Conservation (phyloP, 495 filamentous ascomycete species). For the Barbatosphaeria neglecta region DNA sequence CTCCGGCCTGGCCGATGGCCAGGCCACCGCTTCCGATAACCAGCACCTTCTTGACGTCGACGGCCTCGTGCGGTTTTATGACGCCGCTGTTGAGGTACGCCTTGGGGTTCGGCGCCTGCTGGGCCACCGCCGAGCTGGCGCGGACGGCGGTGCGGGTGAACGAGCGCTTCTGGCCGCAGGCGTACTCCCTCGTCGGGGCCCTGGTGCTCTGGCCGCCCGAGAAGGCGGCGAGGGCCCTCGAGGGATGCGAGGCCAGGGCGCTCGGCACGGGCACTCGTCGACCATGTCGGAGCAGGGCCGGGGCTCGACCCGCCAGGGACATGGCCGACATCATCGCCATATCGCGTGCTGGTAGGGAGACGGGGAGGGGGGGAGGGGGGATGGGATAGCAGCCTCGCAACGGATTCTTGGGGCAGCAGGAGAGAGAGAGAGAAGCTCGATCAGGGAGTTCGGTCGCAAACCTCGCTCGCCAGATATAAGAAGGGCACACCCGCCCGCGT, state of each 20-base stretch:
- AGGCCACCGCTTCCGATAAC: conserved; percentile 93
- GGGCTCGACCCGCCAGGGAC: conserved; percentile 35
- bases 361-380: no score
- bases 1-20: conserved; percentile 95
- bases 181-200: conserved; percentile 7
- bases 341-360: no score
- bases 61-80: conserved; percentile 59
- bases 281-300: conserved; percentile 35
- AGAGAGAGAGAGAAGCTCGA: no score
- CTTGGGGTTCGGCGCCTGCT: conserved; percentile 70
- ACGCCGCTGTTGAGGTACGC: conserved; percentile 81
- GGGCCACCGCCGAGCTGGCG: conserved; percentile 20
- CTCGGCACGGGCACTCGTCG: conserved; percentile 27
- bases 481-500: background rate
- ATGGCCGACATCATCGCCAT: conserved; percentile 24
- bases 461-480: background rate
- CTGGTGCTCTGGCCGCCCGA: conserved; percentile 20
- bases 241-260: conserved; percentile 14
- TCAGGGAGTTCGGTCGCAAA: background rate
- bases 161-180: conserved; percentile 24
- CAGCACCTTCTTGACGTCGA: conserved; percentile 97
- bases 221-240: conserved; percentile 24
- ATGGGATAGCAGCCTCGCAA: background rate
- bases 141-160: conserved; percentile 24
- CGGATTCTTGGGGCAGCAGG: background rate